phyloP scores from a whole-genome alignment of 768 basidiomycete genomes.

The Gloeopeniophorella convolvens region DNA sequence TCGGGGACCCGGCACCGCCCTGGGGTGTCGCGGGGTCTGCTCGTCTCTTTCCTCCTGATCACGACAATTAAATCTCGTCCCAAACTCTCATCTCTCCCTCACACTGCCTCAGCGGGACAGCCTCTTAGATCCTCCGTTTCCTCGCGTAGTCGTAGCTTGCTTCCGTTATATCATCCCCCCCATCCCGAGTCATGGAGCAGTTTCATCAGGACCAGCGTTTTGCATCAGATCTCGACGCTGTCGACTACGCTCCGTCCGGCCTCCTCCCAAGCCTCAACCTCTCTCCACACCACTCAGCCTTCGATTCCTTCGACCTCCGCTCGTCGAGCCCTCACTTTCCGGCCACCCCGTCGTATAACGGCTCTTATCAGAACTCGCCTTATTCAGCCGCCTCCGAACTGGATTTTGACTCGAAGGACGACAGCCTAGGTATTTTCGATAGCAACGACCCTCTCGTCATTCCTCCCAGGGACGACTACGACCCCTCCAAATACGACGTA shows the following conservation, averaged over 20 bases:
- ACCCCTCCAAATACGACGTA: slow-evolving; percentile 67
- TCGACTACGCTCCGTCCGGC: slow-evolving; percentile 6
- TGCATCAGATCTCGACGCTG: slow-evolving; percentile 16
- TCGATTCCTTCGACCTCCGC: slow-evolving; percentile 30
- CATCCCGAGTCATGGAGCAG: slow-evolving; percentile 4
- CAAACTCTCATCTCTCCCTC: neutral
- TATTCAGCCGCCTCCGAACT: slow-evolving; percentile 68
- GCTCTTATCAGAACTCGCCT: slow-evolving; percentile 66
- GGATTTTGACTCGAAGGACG: slow-evolving; percentile 29
- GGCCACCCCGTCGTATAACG: slow-evolving; percentile 52
- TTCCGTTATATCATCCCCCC: slow-evolving; percentile 7
- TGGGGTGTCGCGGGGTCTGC: slow-evolving; percentile 3
- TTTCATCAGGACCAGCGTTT: slow-evolving; percentile 16
- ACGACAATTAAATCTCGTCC: neutral
- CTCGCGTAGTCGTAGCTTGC: neutral
- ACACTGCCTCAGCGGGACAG: slow-evolving; percentile 14
- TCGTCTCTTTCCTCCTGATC: neutral
- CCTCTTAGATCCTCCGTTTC: slow-evolving; percentile 6
- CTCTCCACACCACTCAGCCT: slow-evolving; percentile 30
- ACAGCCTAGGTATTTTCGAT: slow-evolving; percentile 41
- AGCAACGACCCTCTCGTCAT: slow-evolving; percentile 37
- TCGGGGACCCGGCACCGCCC: no score
- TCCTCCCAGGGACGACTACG: slow-evolving; percentile 47
- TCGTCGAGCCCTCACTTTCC: slow-evolving; percentile 37
- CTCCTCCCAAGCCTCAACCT: slow-evolving; percentile 22